Evolutionary conservation across 2,329 filamentous ascomycete species (phyloP), one percentile per base, ranked within the genome.

Genomic region (Xylaria sp.): DNA sequence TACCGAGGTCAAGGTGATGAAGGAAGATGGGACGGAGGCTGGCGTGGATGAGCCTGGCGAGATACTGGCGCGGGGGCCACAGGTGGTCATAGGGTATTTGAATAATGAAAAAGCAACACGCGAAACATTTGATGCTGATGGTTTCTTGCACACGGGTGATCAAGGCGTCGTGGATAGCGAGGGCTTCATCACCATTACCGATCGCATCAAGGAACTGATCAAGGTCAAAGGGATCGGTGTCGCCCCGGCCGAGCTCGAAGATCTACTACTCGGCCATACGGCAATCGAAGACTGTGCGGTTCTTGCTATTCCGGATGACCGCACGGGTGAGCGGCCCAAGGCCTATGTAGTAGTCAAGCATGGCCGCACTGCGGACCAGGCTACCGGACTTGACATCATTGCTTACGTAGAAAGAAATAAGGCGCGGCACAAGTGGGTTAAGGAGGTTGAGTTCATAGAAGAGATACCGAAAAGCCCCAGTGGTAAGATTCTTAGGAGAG

Each of bases 181-280:
- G 76, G 41, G 41, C 7, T 46, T 46, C 41, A 46, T 46, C 15
- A 18, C 41, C 15, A 46, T 46, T 5, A 46, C 41, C 12, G 41
- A 46, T 46, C 41, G 41, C 41, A 46, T 46, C 41, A 46, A 46
- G 7, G 41, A 46, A 15, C 15, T 46, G 41, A 46, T 46, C 13
- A 46, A 46, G 4, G 88, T 91, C 10, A 90, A 90, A 70, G 89
- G 89, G 0, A 86, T 89, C 44, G 85, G 84, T 5, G 87, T 90
- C 8, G 87, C 89, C 7, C 89, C 89, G 0, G 89, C 89, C 0
- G 89, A 91, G 75, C 81, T 91, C 0, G 89, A 91, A 74, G 88
- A 90, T 71, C 74, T 88, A 2, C 78, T 91, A n/a, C 82, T 90
- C 0, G 85, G 88, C 0, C 87, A 91, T 69, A 75, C 79, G 0